Base-by-base conservation (phyloP, 2,329 filamentous ascomycete species). In the Talaromyces islandicus region DNA sequence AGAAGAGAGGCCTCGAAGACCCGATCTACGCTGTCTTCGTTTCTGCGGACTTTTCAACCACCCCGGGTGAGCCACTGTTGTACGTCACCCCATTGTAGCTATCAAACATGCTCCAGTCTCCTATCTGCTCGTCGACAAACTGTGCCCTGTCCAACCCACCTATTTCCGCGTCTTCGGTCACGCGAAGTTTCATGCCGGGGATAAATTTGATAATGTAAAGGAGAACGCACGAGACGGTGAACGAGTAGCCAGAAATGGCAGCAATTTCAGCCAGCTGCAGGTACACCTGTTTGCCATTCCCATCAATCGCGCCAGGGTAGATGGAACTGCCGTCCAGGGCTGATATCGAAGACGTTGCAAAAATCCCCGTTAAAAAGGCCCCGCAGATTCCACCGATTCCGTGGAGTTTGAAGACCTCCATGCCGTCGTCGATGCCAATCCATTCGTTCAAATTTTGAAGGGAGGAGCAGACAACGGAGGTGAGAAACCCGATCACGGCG, bases 391-490 rank as follows among this genome's bases (percentile, higher is more conserved):
- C 83, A 46, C 83, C 83, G 25, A 84, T 76, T 17, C 80, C 82
- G 67, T 85, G 83, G 12, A 84, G 77, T 67, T 83, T 84, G 75
- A 85, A 85, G 48, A 85, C 81, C 62, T 85, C 81, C 67, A 85
- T 80, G 11, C 82, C 81, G 63, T 85, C 83, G 64, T 85, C 83
- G 61, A 85, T 81, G 60, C 71, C 71, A 30, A 85, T 67, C 78
- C 80, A 83, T 27, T 80, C 74, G 66, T 85, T 83, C 61, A 85
- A 65, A 62, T 83, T 71, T 61, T 82, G 77, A 43, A 79, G 73
- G 1, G 74, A 67, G 9, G 80, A 75, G 69, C 82, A 84, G 25
- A 81, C 73, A 7, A 80, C 74, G 9, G 77, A 79, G 4, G 82
- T 84, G 32, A 85, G 64, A 73, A 85, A 83, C 5, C 82, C 83